A percentile compares a stretch with the other conserved stretches of the same genome.
phyloP scores from a whole-genome alignment of 2,329 filamentous ascomycete genomes.

The Purpureocillium lavendulum region DNA sequence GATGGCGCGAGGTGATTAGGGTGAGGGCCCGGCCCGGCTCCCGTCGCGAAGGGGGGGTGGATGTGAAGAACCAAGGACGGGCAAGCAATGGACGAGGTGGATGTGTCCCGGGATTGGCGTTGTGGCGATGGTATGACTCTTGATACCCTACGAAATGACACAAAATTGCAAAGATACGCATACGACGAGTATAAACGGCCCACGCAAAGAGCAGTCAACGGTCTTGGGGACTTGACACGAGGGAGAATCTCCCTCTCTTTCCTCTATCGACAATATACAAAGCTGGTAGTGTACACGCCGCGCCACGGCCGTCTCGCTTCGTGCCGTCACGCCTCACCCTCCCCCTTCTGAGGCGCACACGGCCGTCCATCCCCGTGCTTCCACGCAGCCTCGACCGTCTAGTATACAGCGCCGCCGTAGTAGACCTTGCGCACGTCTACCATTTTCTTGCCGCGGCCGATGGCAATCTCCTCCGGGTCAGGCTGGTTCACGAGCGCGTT shows the following conservation, averaged over 20 bases:
- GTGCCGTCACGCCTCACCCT: too few relatives aligned
- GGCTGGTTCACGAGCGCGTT: slow-evolving; percentile 75
- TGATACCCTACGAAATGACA: not conserved
- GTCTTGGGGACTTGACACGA: too few relatives aligned
- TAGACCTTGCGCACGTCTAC: slow-evolving; percentile 97
- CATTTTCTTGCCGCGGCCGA: slow-evolving; percentile 85
- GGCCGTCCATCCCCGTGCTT: not conserved
- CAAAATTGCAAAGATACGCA: too few relatives aligned
- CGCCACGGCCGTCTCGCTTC: too few relatives aligned
- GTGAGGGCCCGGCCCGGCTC: too few relatives aligned
- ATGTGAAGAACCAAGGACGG: too few relatives aligned
- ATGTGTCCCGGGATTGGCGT: not conserved
- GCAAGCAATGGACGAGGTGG: not conserved
- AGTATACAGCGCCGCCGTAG: slow-evolving; percentile 71
- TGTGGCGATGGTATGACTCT: too few relatives aligned
- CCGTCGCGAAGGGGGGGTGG: too few relatives aligned
- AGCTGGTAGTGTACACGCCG: not conserved
- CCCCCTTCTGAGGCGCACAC: not conserved
- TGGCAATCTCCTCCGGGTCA: slow-evolving; percentile 82
- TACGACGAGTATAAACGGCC: too few relatives aligned
- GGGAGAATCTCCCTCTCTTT: too few relatives aligned
- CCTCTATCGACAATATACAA: too few relatives aligned
- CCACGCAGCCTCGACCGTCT: slow-evolving; percentile 14
- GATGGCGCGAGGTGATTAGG: not conserved
- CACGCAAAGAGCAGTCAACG: too few relatives aligned